These are phyloP conservation scores for Xylariaceae sp. DNA, from an alignment of 2,329 filamentous ascomycete species.

Conservation along the genomic window DNA sequence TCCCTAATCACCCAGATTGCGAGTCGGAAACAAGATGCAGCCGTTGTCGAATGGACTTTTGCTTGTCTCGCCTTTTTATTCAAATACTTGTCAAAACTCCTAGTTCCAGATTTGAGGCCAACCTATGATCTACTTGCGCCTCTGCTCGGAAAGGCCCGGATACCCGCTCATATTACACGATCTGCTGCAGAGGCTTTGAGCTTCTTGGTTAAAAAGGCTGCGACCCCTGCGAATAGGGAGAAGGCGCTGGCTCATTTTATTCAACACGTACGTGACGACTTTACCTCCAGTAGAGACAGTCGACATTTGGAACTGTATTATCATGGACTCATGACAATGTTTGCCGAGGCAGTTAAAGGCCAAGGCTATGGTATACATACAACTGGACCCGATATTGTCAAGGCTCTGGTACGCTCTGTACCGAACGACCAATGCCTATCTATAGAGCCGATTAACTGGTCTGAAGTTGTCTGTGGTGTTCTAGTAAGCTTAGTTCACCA, in stretches of 20 bases:
- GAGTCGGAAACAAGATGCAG: conserved; percentile 76
- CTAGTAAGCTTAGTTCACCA: conserved; percentile 85
- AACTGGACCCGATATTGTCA: conserved; percentile 60
- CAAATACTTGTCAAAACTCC: conserved; percentile 89
- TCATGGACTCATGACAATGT: conserved; percentile 89
- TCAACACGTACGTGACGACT: conserved; percentile 72
- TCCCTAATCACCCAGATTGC: conserved; percentile 79
- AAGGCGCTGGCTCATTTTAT: conserved; percentile 75
- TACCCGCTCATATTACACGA: conserved; percentile 85
- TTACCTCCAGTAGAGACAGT: conserved; percentile 60
- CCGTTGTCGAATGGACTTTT: conserved; percentile 98
- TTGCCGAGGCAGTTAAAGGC: conserved; percentile 79
- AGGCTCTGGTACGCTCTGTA: conserved; percentile 57
- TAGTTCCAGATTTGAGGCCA: conserved; percentile 85
- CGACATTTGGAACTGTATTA: conserved; percentile 74
- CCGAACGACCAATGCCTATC: conserved; percentile 58
- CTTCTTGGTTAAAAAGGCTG: conserved; percentile 90
- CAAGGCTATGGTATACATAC: conserved; percentile 67
- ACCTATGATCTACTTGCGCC: conserved; percentile 84
- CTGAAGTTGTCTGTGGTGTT: conserved; percentile 74
- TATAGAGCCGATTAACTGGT: conserved; percentile 59
- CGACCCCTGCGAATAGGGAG: conserved; percentile 76
- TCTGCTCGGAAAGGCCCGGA: conserved; percentile 80
- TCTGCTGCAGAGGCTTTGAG: conserved; percentile 96
- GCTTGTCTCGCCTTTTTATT: conserved; percentile 93